phyloP scores from a whole-genome alignment of 192 early-diverging fungal genomes.

The Funneliformis mosseae region DNA sequence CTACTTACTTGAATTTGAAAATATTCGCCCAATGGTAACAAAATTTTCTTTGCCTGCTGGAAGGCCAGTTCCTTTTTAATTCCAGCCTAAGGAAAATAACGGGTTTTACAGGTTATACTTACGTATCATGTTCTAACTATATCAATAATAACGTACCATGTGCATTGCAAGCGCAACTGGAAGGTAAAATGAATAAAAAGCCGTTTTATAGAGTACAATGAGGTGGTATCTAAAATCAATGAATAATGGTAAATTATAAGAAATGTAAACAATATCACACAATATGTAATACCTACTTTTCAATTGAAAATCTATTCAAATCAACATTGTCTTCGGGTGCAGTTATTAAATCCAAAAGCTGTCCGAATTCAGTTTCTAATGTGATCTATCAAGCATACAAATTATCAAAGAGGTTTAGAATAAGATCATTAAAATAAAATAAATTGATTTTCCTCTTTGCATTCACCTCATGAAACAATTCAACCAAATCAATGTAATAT shows the following conservation, averaged over 20 bases:
- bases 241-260: no score
- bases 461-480: constrained; percentile 86
- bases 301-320: constrained; percentile 85
- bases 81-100: constrained; percentile 55
- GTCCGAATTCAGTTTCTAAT: constrained; percentile 97
- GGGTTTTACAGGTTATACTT: not conserved
- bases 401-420: constrained; percentile 29
- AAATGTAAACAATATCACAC: not conserved
- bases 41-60: constrained; percentile 81
- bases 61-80: constrained; percentile 77
- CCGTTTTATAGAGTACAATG: constrained; percentile 98
- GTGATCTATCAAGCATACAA: constrained; percentile 53
- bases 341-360: constrained; percentile 97
- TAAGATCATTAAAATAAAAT: not conserved
- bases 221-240: constrained; percentile 65
- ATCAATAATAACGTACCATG: constrained; percentile 54
- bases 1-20: constrained; percentile 87
- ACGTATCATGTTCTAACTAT: not conserved
- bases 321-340: constrained; percentile 96
- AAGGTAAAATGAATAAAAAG: constrained; percentile 99
- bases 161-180: constrained; percentile 94
- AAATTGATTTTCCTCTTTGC: not conserved
- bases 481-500: constrained; percentile 91
- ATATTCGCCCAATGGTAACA: constrained; percentile 96
- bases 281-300: constrained; percentile 66